A percentile compares a stretch with the other conserved stretches of the same genome.
Evolutionary conservation across 2,329 filamentous ascomycete genomes (phyloP).

Genomic region (Aspergillus cejpii): DNA sequence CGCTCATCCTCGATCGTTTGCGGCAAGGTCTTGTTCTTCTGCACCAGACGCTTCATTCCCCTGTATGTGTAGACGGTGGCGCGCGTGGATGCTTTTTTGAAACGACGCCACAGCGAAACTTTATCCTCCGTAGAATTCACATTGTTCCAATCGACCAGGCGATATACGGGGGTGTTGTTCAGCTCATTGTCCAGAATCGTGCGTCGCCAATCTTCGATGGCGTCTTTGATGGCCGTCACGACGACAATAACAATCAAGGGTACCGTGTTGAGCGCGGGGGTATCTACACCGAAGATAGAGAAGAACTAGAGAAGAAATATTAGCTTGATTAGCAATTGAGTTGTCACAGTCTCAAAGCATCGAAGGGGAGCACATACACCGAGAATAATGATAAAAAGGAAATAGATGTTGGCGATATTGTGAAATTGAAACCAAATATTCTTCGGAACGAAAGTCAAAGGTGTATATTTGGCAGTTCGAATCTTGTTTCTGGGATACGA

Average conservation of each 20-base stretch:
- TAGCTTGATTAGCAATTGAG: constrained; percentile 12
- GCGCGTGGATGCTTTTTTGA: constrained; percentile 81
- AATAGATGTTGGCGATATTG: constrained; percentile 97
- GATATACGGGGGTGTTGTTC: constrained; percentile 92
- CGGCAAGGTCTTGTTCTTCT: constrained; percentile 40
- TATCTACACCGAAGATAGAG: constrained; percentile 85
- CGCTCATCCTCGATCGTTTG: constrained; percentile 44
- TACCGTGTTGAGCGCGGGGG: constrained; percentile 82
- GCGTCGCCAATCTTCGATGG: constrained; percentile 87
- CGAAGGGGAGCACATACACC: constrained; percentile 58
- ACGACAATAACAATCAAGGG: constrained; percentile 87
- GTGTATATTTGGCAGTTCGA: constrained; percentile 93
- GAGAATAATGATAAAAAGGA: constrained; percentile 91
- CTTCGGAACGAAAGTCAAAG: constrained; percentile 89
- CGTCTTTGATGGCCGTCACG: constrained; percentile 89
- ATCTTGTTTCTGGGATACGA: constrained; percentile 90
- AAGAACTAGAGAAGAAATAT: constrained; percentile 61
- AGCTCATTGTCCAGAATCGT: constrained; percentile 87
- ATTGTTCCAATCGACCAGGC: constrained; percentile 81
- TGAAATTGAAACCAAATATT: constrained; percentile 98
- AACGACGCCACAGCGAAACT: constrained; percentile 73
- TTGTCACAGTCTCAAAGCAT: not conserved
- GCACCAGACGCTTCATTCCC: constrained; percentile 46
- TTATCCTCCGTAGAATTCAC: constrained; percentile 87
- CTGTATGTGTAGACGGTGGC: constrained; percentile 51